Base-by-base conservation (phyloP, 163 green algal genomes). In the Prototheca wickerhamii region DNA sequence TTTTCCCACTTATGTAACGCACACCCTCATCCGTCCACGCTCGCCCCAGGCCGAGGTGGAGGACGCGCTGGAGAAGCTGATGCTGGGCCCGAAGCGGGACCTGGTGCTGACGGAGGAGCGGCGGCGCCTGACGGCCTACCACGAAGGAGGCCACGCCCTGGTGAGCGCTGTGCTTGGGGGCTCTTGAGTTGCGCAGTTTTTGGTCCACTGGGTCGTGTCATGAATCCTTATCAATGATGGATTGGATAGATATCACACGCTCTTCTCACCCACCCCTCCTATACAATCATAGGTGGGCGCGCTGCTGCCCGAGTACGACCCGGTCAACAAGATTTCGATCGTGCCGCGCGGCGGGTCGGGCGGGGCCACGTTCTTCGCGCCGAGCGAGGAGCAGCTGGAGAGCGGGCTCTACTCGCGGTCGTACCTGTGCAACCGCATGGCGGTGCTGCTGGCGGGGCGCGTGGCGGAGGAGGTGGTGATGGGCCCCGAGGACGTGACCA, bases 401-500 rank as follows among this genome's bases (percentile, higher is more conserved):
- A 88, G 69, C 17, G 93, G 92, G 3, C 84, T 98, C 52, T 97
- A 96, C 87, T 82, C 44, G 52, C 73, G 74, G 30, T 79, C 67
- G 10, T 98, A 98, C 82, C 82, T 98, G 60, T 91, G 97, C 85
- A 97, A 98, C 79, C 88, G 98, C 89, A 97, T 99, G 92, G 82
- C 87, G 23, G 93, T 98, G 33, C 91, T 92, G 1, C 77, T 99
- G 67, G 94, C 93, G 49, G 94, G 94, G 35, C 90, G 94, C 42
- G 89, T 99, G 54, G 94, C 94, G 17, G 94, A 99, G 87, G 94
- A 99, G 86, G 76, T 99, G 4, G 98, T 99, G 70, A 98, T 97
- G 60, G 93, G 93, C n/a, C 80, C 89, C 62, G 83, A 99, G 40
- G 83, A 96, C 65, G 94, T 98, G 56, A 99, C 94, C 56, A 99